Percentiles rank a stretch among this genome's conserved stretches.
phyloP scores from a whole-genome alignment of 805 yeast genomes.

The Ascoidea asiatica region DNA sequence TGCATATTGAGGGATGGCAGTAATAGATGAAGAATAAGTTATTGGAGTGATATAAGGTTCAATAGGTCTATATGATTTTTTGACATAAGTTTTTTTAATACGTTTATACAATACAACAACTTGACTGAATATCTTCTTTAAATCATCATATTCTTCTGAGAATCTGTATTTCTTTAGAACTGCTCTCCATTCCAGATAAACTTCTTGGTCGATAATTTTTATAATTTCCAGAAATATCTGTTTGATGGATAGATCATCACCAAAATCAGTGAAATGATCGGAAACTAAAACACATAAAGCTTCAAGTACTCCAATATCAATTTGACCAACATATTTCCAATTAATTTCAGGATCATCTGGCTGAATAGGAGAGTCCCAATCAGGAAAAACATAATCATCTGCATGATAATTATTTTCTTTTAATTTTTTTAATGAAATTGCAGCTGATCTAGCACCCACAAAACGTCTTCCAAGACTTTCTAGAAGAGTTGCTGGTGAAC shows the following conservation, averaged over 20 bases:
- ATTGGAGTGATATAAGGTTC: slow-evolving; percentile 22
- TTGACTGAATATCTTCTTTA: slow-evolving; percentile 16
- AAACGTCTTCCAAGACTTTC: slow-evolving; percentile 42
- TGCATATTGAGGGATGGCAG: slow-evolving; percentile 33
- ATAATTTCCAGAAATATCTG: slow-evolving; percentile 48
- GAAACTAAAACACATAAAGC: slow-evolving; percentile 58
- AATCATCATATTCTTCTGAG: slow-evolving; percentile 14
- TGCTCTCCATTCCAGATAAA: slow-evolving; percentile 35
- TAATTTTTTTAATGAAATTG: slow-evolving; percentile 32
- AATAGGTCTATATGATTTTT: slow-evolving; percentile 55
- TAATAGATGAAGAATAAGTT: slow-evolving; percentile 29
- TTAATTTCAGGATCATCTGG: slow-evolving; percentile 36
- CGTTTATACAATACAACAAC: slow-evolving; percentile 39
- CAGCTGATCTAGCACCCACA: slow-evolving; percentile 48
- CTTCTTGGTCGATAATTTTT: slow-evolving; percentile 55
- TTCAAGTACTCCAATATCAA: slow-evolving; percentile 72
- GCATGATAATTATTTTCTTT: slow-evolving; percentile 13
- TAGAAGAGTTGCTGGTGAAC: slow-evolving; percentile 39
- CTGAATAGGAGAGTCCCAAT: slow-evolving; percentile 34
- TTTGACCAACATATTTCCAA: slow-evolving; percentile 56
- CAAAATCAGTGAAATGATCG: slow-evolving; percentile 64
- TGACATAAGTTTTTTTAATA: slow-evolving; percentile 56
- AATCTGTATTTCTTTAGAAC: slow-evolving; percentile 15
- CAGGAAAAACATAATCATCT: slow-evolving; percentile 33
- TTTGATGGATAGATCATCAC: slow-evolving; percentile 51